Conservation (phyloP, 345 rosid genomes). For the Microthlaspi erraticum region DNA sequence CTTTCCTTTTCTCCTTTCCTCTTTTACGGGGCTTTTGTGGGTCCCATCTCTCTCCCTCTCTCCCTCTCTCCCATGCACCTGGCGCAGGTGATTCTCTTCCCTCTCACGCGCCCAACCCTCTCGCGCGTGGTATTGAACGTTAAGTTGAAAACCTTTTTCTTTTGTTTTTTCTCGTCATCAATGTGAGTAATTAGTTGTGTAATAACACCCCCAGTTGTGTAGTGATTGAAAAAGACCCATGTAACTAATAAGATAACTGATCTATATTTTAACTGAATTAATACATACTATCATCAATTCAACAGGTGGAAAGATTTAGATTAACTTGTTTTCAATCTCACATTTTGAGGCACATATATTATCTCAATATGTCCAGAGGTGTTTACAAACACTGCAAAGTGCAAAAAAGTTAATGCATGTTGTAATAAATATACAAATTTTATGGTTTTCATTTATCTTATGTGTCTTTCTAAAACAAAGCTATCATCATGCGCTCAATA, state of each 20-base stretch:
- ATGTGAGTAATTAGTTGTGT: no score
- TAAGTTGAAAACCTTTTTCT: no score
- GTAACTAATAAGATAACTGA: not conserved
- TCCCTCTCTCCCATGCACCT: conserved; percentile 42
- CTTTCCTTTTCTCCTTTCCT: conserved; percentile 45
- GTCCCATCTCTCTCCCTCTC: conserved; percentile 21
- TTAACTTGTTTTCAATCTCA: not conserved
- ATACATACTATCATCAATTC: not conserved
- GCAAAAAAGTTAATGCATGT: no score
- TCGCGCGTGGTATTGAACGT: not conserved
- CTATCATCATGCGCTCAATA: no score
- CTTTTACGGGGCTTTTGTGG: conserved; percentile 37
- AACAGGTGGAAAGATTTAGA: not conserved
- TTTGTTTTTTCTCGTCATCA: no score
- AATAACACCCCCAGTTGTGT: no score
- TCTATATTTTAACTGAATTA: not conserved
- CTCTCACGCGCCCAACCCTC: conserved; percentile 23
- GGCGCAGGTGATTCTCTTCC: conserved; percentile 33
- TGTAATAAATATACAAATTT: no score
- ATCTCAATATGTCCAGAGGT: not conserved
- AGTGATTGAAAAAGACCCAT: no score
- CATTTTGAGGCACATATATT: not conserved
- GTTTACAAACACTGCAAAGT: not conserved
- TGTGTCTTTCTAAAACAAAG: no score
- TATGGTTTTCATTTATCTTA: no score